Base-by-base conservation (phyloP, 1,139 yeast genomes). In the Diutina rugosa region DNA sequence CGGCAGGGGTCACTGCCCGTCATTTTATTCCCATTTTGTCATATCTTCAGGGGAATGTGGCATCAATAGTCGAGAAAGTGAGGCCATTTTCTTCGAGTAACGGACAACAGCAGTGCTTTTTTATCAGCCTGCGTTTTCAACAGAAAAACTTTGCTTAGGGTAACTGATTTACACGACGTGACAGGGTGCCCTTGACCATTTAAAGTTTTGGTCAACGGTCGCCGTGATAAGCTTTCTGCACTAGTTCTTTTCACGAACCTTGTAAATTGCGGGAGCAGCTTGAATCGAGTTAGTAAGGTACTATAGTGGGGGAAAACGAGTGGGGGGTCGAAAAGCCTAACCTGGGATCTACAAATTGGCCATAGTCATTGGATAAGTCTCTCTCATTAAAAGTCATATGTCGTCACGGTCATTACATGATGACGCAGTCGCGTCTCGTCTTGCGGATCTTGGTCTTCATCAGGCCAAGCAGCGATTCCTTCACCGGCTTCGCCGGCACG, bases 391-490 rank as follows among this genome's bases (percentile, higher is more conserved):
- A 18, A n/a, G 41, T 35, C 41, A 35, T 35, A 35, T 35, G 41
- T 46, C 32, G 32, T 26, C 18, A 46, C 18, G 26, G 30, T 10
- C n/a, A 6, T 51, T 51, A 70, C 69, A 69, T 64, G 57, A 70
- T 65, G 30, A 71, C 72, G 65, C 78, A 73, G 57, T 72, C 74
- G 57, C 70, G 67, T 65, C 69, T 70, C 45, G 60, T 62, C 64
- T 67, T 71, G 61, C 67, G 66, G 60, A 21, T 41, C 45, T 49
- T 49, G 28, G 53, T 32, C 10, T 32, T 49, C 41, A 49, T 32
- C 46, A 44, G 46, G 28, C 53, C 38, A n/a, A 28, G 29, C 21
- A 30, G 51, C 30, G 29, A 30, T 12, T 47, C 51, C 38, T 26
- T 46, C 30, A 46, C 49, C 12, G 49, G 49, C 28, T 35, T 35